Percentiles rank a stretch among this genome's conserved stretches.
phyloP scores from a whole-genome alignment of 176 grass and related monocot species.

The Rhynchospora pubera region DNA sequence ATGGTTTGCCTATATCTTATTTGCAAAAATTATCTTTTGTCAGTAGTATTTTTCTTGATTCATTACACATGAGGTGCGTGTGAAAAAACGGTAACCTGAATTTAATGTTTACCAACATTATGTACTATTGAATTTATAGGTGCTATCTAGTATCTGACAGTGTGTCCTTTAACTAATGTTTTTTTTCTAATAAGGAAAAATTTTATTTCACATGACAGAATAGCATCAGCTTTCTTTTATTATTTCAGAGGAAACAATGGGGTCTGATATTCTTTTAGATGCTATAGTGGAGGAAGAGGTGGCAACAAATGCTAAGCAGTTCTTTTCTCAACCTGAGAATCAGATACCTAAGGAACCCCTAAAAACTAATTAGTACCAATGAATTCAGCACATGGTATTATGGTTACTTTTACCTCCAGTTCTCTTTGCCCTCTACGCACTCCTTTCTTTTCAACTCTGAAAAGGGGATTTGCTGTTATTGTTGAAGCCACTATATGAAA shows the following conservation, averaged over 20 bases:
- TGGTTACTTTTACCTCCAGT: not conserved
- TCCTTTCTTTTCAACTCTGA: not conserved
- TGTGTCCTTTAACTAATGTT: not conserved
- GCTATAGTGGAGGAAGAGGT: slow-evolving; percentile 83
- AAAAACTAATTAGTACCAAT: not conserved
- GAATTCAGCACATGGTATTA: not conserved
- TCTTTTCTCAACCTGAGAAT: slow-evolving; percentile 51
- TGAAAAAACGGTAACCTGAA: not conserved
- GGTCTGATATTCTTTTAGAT: slow-evolving; percentile 71
- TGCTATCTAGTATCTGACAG: not conserved
- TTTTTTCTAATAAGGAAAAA: not conserved
- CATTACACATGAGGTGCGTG: not conserved
- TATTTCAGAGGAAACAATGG: slow-evolving; percentile 44
- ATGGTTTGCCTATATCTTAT: not conserved
- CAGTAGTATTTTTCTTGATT: not conserved
- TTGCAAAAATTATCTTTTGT: not conserved
- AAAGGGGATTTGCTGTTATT: not conserved
- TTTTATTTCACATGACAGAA: not conserved
- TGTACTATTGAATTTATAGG: not conserved
- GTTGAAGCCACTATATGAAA: not conserved
- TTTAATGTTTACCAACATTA: not conserved
- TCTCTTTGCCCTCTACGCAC: not conserved
- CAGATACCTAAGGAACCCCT: slow-evolving; percentile 23
- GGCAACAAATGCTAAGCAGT: slow-evolving; percentile 59
- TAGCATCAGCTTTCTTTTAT: not conserved